phyloP scores from a whole-genome alignment of 495 filamentous ascomycete genomes.

The Polyplosphaeria fusca region DNA sequence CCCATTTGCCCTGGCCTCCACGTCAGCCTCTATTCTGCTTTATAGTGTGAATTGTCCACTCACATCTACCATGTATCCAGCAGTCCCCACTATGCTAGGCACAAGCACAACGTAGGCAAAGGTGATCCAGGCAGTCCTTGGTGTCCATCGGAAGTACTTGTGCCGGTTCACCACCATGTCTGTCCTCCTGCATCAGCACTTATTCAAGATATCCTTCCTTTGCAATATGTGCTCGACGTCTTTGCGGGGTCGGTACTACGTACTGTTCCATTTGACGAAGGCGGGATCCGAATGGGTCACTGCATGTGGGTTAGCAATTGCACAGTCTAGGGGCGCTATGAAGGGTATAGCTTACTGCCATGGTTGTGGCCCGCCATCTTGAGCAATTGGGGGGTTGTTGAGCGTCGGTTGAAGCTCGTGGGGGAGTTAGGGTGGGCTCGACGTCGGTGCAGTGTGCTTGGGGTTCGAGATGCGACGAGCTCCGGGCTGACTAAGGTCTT shows the following conservation, averaged over 20 bases:
- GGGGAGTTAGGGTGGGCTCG: not conserved
- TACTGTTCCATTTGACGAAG: conserved; percentile 45
- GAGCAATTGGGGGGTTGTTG: not conserved
- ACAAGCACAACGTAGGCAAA: conserved; percentile 70
- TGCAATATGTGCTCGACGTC: too few relatives aligned
- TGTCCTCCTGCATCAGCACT: conserved; percentile 39
- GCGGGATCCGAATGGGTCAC: conserved; percentile 43
- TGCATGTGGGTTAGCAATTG: conserved; percentile 24
- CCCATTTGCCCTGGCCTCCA: conserved; percentile 69
- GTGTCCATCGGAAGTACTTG: conserved; percentile 94
- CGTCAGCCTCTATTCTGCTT: not conserved
- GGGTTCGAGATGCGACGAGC: conserved; percentile 7
- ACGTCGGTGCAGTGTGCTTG: not conserved
- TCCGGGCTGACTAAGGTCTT: conserved; percentile 7
- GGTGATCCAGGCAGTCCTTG: conserved; percentile 71
- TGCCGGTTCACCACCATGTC: conserved; percentile 82
- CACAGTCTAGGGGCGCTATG: not conserved
- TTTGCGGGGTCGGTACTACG: conserved; percentile 17
- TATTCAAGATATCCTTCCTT: not conserved
- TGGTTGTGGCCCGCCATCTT: conserved; percentile 25
- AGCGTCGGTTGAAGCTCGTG: not conserved
- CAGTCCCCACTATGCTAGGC: conserved; percentile 62
- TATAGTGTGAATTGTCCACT: conserved; percentile 39
- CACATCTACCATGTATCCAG: conserved; percentile 80
- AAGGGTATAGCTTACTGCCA: conserved; percentile 30